Conservation (phyloP, 768 basidiomycete genomes). For the Leccinum longicurvipes region DNA sequence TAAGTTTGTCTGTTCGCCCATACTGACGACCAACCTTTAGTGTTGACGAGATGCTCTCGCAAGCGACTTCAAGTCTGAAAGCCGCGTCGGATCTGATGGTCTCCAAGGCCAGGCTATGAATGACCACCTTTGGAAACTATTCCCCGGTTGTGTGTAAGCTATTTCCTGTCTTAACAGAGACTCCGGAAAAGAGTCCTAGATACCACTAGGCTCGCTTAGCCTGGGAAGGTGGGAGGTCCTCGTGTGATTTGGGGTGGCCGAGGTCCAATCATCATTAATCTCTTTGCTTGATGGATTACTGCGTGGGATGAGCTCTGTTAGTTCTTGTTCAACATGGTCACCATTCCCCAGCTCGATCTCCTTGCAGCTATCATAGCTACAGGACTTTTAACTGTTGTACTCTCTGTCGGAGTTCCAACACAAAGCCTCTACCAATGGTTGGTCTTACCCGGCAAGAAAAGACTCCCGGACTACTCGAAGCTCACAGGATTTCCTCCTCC, state of each 20-base stretch:
- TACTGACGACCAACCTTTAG: constrained; percentile 35
- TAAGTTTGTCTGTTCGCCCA: neutral
- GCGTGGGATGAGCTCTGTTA: neutral
- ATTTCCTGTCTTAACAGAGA: too few species aligned
- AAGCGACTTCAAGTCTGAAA: constrained; percentile 58
- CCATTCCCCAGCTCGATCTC: neutral
- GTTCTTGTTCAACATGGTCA: neutral
- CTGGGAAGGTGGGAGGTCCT: neutral
- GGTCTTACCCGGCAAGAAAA: constrained; percentile 4
- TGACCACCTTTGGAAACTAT: neutral
- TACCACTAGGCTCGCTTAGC: neutral
- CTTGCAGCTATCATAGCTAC: neutral
- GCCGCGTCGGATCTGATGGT: constrained; percentile 40
- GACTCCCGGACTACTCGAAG: constrained; percentile 37
- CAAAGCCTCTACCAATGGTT: constrained; percentile 9
- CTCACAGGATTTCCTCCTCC: constrained; percentile 45
- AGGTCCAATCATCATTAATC: neutral
- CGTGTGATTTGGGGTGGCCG: neutral
- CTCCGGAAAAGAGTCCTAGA: neutral
- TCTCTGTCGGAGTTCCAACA: neutral
- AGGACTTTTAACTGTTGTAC: constrained; percentile 1
- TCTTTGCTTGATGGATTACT: neutral
- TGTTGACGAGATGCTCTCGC: constrained; percentile 77
- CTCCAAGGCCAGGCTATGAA: constrained; percentile 48
- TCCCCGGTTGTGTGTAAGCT: too few species aligned